phyloP scores from a whole-genome alignment of 202 grass and related monocot genomes.

The Hordeum pubiflorum region DNA sequence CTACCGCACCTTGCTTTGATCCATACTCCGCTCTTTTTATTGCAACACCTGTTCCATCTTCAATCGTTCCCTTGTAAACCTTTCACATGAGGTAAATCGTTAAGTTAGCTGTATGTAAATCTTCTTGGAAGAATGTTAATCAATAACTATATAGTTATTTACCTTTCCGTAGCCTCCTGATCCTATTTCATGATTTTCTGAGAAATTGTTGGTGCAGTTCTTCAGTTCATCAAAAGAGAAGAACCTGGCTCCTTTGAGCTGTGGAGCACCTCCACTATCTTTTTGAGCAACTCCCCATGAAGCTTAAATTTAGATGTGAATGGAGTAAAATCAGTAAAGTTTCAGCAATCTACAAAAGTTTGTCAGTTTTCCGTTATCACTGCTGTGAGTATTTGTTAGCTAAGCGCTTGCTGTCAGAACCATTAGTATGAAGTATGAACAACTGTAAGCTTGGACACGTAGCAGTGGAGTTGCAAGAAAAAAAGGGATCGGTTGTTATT shows the following conservation, averaged over 20 bases:
- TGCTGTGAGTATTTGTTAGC: background rate
- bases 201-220: constrained; percentile 76
- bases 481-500: background rate
- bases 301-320: constrained; percentile 39
- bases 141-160: background rate
- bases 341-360: background rate
- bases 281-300: constrained; percentile 63
- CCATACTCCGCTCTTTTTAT: constrained; percentile 82
- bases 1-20: constrained; percentile 78
- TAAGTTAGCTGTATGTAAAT: constrained; percentile 14
- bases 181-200: constrained; percentile 61
- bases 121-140: background rate
- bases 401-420: background rate
- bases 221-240: constrained; percentile 84
- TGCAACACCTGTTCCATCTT: constrained; percentile 47
- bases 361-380: constrained; percentile 20
- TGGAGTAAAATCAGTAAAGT: constrained; percentile 14
- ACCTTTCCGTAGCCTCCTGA: constrained; percentile 88
- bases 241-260: constrained; percentile 80
- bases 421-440: background rate
- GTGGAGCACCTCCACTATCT: constrained; percentile 62
- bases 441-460: background rate
- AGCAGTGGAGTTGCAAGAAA: background rate
- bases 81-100: constrained; percentile 25
- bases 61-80: constrained; percentile 78